Percentiles rank a stretch among this genome's conserved stretches.
phyloP scores from a whole-genome alignment of 2,329 filamentous ascomycete genomes.

The Sphaerostilbella broomeana region DNA sequence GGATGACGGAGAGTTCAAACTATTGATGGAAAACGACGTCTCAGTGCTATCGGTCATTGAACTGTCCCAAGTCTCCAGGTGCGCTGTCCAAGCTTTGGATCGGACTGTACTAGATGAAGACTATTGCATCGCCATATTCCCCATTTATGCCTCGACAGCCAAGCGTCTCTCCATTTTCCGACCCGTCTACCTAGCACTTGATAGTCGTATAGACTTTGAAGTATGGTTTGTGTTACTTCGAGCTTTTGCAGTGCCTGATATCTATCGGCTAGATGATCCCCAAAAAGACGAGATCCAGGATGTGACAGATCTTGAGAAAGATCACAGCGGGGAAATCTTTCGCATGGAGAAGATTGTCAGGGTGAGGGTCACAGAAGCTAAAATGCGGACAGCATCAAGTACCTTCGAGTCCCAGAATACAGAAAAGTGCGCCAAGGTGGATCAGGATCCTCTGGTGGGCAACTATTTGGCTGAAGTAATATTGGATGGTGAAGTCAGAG shows the following conservation, averaged over 20 bases:
- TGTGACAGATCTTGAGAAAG: conserved; percentile 31
- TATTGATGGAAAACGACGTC: conserved; percentile 80
- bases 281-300: conserved; percentile 38
- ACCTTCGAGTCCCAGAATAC: conserved; percentile 19
- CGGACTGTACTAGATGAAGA: conserved; percentile 87
- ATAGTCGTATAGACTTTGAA: conserved; percentile 85
- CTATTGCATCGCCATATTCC: conserved; percentile 91
- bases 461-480: conserved; percentile 77
- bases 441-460: conserved; percentile 45
- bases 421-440: conserved; percentile 19
- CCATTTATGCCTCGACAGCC: conserved; percentile 74
- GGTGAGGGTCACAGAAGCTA: conserved; percentile 56
- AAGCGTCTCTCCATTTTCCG: conserved; percentile 69
- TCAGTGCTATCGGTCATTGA: conserved; percentile 77
- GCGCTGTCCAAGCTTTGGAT: conserved; percentile 84
- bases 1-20: conserved; percentile 89
- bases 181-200: conserved; percentile 84
- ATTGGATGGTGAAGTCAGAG: conserved; percentile 71
- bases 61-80: conserved; percentile 80
- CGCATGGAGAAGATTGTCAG: conserved; percentile 55
- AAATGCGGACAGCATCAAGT: conserved; percentile 39
- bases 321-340: conserved; percentile 46
- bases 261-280: conserved; percentile 61
- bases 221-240: conserved; percentile 93
- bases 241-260: conserved; percentile 84